phyloP scores from a whole-genome alignment of 768 basidiomycete genomes.

The Solioccasus polychromus region DNA sequence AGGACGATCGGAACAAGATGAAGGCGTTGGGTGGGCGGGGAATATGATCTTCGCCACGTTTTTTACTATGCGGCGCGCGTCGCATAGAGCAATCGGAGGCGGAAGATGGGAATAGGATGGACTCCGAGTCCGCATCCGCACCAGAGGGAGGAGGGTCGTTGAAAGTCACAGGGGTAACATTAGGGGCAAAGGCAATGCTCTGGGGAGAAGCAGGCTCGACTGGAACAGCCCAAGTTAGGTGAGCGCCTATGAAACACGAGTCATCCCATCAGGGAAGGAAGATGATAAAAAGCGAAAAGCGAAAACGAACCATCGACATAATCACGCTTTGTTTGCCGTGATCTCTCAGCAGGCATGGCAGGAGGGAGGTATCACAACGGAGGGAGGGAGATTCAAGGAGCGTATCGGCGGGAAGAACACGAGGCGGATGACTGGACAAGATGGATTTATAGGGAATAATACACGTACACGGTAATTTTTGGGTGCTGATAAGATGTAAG shows the following conservation, averaged over 20 bases:
- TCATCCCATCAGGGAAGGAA: constrained; percentile 6
- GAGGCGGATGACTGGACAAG: constrained; percentile 17
- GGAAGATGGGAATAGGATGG: constrained; percentile 58
- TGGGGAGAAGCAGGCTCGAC: constrained; percentile 38
- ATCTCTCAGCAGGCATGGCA: constrained; percentile 49
- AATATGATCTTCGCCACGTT: constrained; percentile 72
- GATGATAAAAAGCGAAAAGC: neutral
- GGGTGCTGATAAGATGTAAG: constrained; percentile 31
- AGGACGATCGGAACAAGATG: constrained; percentile 81
- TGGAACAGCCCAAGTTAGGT: constrained; percentile 46
- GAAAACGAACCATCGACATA: constrained; percentile 34
- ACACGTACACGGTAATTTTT: constrained; percentile 36
- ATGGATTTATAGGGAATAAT: constrained; percentile 30
- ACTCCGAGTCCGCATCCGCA: constrained; percentile 38
- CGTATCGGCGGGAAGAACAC: constrained; percentile 23
- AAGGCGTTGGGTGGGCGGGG: constrained; percentile 85
- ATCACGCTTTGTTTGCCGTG: constrained; percentile 34
- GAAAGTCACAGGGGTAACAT: constrained; percentile 57
- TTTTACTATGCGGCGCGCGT: constrained; percentile 58
- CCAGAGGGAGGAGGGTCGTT: constrained; percentile 44
- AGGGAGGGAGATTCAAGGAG: constrained; percentile 15
- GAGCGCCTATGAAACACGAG: constrained; percentile 32
- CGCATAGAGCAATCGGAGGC: constrained; percentile 32
- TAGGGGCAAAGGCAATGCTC: constrained; percentile 55
- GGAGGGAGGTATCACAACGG: constrained; percentile 25